phyloP scores from a whole-genome alignment of 2,329 filamentous ascomycete genomes.

The Falciphora oryzae region DNA sequence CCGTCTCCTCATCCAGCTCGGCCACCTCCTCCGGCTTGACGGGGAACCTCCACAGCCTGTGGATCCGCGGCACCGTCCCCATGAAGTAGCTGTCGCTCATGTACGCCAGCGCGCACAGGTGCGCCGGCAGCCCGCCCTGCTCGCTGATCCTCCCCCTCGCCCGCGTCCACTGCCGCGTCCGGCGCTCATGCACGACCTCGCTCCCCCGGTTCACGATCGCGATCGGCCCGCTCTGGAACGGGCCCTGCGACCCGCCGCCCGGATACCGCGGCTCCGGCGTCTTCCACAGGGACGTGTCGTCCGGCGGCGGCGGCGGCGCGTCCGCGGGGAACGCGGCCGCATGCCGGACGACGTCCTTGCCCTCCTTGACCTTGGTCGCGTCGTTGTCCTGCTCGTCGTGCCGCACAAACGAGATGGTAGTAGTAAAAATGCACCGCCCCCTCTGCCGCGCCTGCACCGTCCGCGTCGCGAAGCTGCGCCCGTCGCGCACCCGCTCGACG shows the following conservation, averaged over 20 bases:
- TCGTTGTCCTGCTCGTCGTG: background rate
- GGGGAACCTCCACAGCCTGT: constrained; percentile 71
- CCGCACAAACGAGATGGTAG: constrained; percentile 81
- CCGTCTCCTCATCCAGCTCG: constrained; percentile 33
- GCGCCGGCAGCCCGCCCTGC: constrained; percentile 69
- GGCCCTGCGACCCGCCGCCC: constrained; percentile 37
- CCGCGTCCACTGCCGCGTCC: constrained; percentile 68
- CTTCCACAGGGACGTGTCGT: background rate
- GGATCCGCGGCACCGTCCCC: constrained; percentile 76
- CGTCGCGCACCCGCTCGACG: constrained; percentile 88
- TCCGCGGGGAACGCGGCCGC: constrained; percentile 51
- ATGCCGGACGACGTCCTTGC: constrained; percentile 52
- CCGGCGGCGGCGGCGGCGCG: constrained; percentile 22
- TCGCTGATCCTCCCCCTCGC: constrained; percentile 68
- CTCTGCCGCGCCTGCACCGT: constrained; percentile 94
- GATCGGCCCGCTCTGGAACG: constrained; percentile 41
- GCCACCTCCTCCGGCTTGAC: constrained; percentile 45
- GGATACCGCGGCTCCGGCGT: background rate
- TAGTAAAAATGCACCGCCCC: constrained; percentile 89
- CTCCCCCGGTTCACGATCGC: constrained; percentile 32
- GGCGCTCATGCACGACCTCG: constrained; percentile 57
- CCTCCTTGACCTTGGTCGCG: background rate
- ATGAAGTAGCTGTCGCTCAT: constrained; percentile 93
- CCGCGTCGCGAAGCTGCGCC: constrained; percentile 81
- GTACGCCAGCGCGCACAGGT: constrained; percentile 85